phyloP scores from a whole-genome alignment of 1,139 yeast species.

The Komagataea norvegica region DNA sequence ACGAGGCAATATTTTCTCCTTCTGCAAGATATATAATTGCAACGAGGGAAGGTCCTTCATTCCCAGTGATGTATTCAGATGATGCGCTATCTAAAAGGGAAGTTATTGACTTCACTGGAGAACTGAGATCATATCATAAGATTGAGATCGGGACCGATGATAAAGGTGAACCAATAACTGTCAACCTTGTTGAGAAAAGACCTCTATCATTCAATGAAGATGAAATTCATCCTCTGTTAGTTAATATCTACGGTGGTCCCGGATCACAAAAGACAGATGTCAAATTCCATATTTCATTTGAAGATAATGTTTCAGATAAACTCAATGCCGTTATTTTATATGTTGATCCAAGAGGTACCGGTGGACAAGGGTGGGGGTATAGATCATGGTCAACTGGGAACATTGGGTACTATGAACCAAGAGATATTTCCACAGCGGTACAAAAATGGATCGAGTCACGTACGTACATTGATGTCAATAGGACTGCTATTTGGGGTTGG shows the following conservation, averaged over 20 bases:
- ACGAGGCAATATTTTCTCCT: conserved; percentile 50
- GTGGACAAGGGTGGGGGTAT: conserved; percentile 68
- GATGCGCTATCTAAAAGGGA: conserved; percentile 9
- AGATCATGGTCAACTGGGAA: conserved; percentile 54
- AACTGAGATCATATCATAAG: conserved; percentile 44
- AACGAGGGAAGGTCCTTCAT: conserved; percentile 60
- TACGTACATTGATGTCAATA: conserved; percentile 47
- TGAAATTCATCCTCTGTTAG: conserved; percentile 63
- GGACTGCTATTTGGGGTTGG: conserved; percentile 82
- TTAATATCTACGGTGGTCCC: conserved; percentile 83
- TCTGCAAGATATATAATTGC: conserved; percentile 53
- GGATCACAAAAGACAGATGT: conserved; percentile 64
- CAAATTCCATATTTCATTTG: conserved; percentile 51
- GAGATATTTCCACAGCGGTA: conserved; percentile 62
- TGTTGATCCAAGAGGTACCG: conserved; percentile 86
- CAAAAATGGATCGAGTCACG: conserved; percentile 49
- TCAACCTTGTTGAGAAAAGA: conserved; percentile 61
- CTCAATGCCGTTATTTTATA: conserved; percentile 63
- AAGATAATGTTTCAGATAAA: conserved; percentile 55
- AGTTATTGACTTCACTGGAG: conserved; percentile 39
- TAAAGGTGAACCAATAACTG: conserved; percentile 30
- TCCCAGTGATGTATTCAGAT: conserved; percentile 52
- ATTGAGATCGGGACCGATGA: conserved; percentile 37
- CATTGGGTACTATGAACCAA: conserved; percentile 73
- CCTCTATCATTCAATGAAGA: conserved; percentile 59